A percentile compares a stretch with the other conserved stretches of the same genome.
These are phyloP conservation scores for Pluteus cervinus DNA, from an alignment of 768 basidiomycete species.

Conservation along the genomic window DNA sequence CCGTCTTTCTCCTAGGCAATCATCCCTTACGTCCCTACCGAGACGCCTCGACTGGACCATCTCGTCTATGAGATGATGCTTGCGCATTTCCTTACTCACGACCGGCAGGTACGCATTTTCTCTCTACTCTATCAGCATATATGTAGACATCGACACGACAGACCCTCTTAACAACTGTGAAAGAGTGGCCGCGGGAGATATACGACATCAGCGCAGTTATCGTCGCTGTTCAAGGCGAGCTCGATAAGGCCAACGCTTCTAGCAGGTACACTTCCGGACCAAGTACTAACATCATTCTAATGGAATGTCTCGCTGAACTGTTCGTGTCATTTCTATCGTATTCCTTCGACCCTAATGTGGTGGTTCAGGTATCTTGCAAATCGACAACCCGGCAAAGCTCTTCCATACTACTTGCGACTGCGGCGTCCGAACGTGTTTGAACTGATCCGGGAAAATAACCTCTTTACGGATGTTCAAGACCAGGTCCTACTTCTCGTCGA, in stretches of 20 bases:
- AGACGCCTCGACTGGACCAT: slow-evolving; percentile 71
- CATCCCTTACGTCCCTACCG: slow-evolving; percentile 85
- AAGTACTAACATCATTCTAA: slow-evolving; percentile 53
- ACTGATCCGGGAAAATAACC: slow-evolving; percentile 86
- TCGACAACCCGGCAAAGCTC: slow-evolving; percentile 89
- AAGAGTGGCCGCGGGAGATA: slow-evolving; percentile 85
- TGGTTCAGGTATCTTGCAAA: slow-evolving; percentile 68
- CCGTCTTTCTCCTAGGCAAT: no score
- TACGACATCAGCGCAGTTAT: slow-evolving; percentile 88
- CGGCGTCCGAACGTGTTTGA: slow-evolving; percentile 89
- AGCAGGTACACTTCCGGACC: slow-evolving; percentile 34
- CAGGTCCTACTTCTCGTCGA: slow-evolving; percentile 90
- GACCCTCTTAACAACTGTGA: slow-evolving; percentile 74
- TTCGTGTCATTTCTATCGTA: slow-evolving; percentile 26
- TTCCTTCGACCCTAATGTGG: neutral
- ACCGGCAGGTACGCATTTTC: slow-evolving; percentile 49
- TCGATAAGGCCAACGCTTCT: slow-evolving; percentile 58
- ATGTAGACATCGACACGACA: slow-evolving; percentile 20
- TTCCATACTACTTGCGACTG: slow-evolving; percentile 84
- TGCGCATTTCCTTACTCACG: slow-evolving; percentile 75
- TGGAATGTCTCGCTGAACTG: slow-evolving; percentile 94
- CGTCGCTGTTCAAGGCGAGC: slow-evolving; percentile 77
- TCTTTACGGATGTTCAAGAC: slow-evolving; percentile 93
- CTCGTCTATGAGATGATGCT: slow-evolving; percentile 95
- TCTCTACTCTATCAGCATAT: neutral